Evolutionary conservation across 2,329 filamentous ascomycete species (phyloP).

Genomic region (Thelonectria olida): DNA sequence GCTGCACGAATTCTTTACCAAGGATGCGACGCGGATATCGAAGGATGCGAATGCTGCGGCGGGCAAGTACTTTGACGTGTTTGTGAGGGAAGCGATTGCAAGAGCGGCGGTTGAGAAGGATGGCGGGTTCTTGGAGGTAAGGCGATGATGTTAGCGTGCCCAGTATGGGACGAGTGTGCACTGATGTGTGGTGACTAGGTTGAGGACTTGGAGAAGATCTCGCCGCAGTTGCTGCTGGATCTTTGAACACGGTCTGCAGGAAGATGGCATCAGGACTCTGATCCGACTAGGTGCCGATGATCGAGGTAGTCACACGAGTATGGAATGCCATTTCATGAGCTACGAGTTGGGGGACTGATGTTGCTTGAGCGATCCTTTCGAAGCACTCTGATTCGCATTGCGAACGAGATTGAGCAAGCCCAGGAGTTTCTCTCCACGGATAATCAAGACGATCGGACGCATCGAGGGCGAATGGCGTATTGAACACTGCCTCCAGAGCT

Average conservation of each 20-base stretch:
- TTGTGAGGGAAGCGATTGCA: conserved; percentile 88
- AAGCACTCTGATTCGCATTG: too few species aligned
- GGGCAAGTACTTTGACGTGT: conserved; percentile 89
- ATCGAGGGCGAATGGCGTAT: too few species aligned
- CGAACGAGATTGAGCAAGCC: too few species aligned
- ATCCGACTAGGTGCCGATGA: too few species aligned
- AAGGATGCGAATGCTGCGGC: conserved; percentile 80
- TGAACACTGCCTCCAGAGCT: too few species aligned
- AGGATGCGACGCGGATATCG: conserved; percentile 75
- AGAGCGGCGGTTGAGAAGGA: conserved; percentile 77
- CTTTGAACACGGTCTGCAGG: conserved; percentile 61
- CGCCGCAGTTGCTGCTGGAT: conserved; percentile 86
- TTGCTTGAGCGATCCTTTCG: too few species aligned
- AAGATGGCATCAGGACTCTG: not conserved
- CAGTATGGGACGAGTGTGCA: not conserved
- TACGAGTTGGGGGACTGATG: too few species aligned
- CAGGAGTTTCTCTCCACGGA: too few species aligned
- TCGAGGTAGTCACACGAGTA: too few species aligned
- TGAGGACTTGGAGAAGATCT: conserved; percentile 89
- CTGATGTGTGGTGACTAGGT: conserved; percentile 59
- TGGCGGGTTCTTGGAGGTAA: conserved; percentile 78
- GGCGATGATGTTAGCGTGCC: conserved; percentile 35
- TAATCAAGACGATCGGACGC: too few species aligned
- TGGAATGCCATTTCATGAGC: too few species aligned
- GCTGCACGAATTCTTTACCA: conserved; percentile 81